A percentile compares a stretch with the other conserved stretches of the same genome.
These are phyloP conservation scores for Pyricularia sp. DNA, from an alignment of 2,329 filamentous ascomycete species.

Conservation along the genomic window DNA sequence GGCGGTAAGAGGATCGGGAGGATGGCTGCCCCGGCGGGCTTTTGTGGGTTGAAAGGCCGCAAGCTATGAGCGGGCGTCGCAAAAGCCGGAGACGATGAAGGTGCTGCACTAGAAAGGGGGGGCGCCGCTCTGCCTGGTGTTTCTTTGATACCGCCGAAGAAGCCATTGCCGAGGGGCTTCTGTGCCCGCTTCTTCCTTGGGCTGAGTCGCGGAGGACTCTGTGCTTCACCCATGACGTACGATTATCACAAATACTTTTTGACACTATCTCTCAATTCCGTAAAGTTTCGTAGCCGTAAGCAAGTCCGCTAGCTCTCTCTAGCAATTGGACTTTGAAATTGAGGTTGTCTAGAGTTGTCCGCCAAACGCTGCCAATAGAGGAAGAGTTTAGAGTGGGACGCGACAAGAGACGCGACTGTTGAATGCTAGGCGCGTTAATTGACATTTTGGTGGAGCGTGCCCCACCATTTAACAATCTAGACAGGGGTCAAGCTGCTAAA, in stretches of 20 bases:
- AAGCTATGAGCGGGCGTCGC: slow-evolving; percentile 75
- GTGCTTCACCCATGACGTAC: slow-evolving; percentile 1
- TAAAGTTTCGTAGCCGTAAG: neutral
- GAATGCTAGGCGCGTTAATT: neutral
- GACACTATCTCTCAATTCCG: neutral
- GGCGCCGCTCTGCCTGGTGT: slow-evolving; percentile 10
- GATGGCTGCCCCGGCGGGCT: slow-evolving; percentile 43
- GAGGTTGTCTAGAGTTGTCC: neutral
- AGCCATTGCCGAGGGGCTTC: slow-evolving; percentile 21
- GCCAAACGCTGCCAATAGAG: neutral
- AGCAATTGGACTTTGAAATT: neutral
- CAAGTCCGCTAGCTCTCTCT: neutral
- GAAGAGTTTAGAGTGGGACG: neutral
- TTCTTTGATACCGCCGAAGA: slow-evolving; percentile 22
- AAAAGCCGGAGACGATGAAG: slow-evolving; percentile 84
- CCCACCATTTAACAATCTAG: neutral
- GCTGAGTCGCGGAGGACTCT: slow-evolving; percentile 12
- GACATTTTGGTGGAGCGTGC: neutral
- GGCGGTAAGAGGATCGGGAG: slow-evolving; percentile 83
- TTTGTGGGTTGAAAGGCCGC: slow-evolving; percentile 43
- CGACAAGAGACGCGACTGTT: neutral
- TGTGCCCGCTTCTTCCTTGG: slow-evolving; percentile 14
- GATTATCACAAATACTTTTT: neutral
- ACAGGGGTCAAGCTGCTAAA: neutral
- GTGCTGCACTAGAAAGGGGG: slow-evolving; percentile 44